Evolutionary conservation across 179 eudicot genomes (phyloP), one percentile per base, ranked within the genome.

Genomic region (Dionaea muscipula): DNA sequence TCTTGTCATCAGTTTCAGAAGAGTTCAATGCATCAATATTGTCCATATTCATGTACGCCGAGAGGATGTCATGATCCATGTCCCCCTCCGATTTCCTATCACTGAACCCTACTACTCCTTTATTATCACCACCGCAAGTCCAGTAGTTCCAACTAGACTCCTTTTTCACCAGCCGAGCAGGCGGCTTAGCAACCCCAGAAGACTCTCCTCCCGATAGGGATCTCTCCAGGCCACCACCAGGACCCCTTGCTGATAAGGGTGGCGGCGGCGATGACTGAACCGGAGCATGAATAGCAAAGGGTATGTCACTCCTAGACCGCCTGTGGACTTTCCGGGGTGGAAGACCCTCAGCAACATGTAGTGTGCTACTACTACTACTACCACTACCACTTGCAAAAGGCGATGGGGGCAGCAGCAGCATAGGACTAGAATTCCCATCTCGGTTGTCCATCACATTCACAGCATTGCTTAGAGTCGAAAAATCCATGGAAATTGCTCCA

Each of bases 311-410:
- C 18, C 76, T 76, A 2, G 95, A 90, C 59, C 95, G 76, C 62
- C 95, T 74, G 61, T 90, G 97, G 18, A 80, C 65, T 43, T 86
- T 90, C 22, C 97, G 64, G 58, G 95, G 95, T 24, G 97, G 95
- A 41, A 82, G 78, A 41, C 86, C 81, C 58, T 86, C 87, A 18
- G 77, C 74, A 2, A 65, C 68, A 66, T 80, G 73, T 20, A 61
- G 43, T 10, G 85, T 60, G 47, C 57, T 67, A n/a, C n/a, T n/a
- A n/a, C n/a, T n/a, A n/a, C n/a, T n/a, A n/a, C n/a, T n/a, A 1
- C 75, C 75, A 47, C 79, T 66, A 1, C 75, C 75, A 47, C 79
- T 66, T 0, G 66, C 55, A 54, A 79, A 75, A 33, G 81, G 68
- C 0, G 81, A 56, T 8, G 78, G 78, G 3, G 83, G 84, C 61